These are phyloP conservation scores for Salvia rosmarinus DNA, from an alignment of 257 asterid genomes.

Conservation along the genomic window DNA sequence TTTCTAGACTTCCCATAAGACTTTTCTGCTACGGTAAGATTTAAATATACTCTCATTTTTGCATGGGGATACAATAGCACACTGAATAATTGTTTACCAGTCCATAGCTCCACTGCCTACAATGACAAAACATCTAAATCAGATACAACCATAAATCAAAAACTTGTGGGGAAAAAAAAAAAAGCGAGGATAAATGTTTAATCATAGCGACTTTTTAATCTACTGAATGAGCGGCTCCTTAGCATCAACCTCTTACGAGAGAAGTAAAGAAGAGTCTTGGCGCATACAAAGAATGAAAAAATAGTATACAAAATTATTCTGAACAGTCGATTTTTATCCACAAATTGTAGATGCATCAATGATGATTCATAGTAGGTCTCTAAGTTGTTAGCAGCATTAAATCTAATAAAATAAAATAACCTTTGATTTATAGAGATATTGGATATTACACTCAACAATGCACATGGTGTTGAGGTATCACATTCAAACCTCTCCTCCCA, in stretches of 20 bases:
- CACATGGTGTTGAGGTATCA: conserved; percentile 4
- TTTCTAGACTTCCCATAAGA: conserved; percentile 51
- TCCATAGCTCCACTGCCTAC: conserved; percentile 98
- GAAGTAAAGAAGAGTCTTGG: background rate
- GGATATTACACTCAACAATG: background rate
- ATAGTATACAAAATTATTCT: conserved; percentile 12
- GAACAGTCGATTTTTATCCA: background rate
- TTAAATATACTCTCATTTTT: conserved; percentile 74
- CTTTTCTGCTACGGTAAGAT: conserved; percentile 84
- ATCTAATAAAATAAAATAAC: background rate
- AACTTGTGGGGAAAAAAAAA: background rate
- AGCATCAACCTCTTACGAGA: conserved; percentile 29
- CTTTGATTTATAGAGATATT: conserved; percentile 6
- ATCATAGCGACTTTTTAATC: background rate
- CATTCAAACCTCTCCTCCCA: background rate
- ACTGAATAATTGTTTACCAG: conserved; percentile 88
- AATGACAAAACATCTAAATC: conserved; percentile 26
- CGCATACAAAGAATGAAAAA: conserved; percentile 2
- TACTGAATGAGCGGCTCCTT: conserved; percentile 24
- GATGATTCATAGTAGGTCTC: conserved; percentile 7
- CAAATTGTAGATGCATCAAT: conserved; percentile 9
- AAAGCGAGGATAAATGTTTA: conserved; percentile 25
- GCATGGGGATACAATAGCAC: conserved; percentile 80
- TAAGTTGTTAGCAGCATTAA: conserved; percentile 18
- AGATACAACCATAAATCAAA: conserved; percentile 20